phyloP scores from a whole-genome alignment of 139 green algal genomes.

The Haematococcus lacustris region DNA sequence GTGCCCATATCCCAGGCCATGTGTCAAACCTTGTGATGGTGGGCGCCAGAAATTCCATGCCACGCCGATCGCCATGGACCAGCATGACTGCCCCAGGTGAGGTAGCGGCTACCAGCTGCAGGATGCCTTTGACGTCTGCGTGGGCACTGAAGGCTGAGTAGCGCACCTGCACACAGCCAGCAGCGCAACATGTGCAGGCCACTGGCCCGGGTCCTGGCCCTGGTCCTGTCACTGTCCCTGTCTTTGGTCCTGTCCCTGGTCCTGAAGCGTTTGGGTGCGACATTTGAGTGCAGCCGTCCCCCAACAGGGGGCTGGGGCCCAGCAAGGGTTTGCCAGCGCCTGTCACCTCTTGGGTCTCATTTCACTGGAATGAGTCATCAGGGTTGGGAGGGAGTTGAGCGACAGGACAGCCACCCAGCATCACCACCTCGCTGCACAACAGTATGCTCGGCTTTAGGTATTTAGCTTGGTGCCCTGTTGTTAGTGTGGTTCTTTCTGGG shows the following conservation, averaged over 20 bases:
- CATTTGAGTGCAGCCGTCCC: not conserved
- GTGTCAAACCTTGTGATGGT: not conserved
- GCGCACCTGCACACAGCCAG: constrained; percentile 24
- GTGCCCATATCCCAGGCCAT: not conserved
- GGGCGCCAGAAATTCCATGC: constrained; percentile 56
- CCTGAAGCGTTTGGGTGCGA: not conserved
- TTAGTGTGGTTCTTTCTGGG: too few relatives aligned
- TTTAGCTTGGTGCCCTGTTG: too few relatives aligned
- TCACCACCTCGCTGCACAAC: too few relatives aligned
- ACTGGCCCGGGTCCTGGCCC: too few relatives aligned
- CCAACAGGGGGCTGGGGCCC: not conserved
- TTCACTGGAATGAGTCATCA: too few relatives aligned
- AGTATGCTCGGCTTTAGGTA: too few relatives aligned
- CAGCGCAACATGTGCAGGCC: too few relatives aligned
- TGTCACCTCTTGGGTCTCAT: too few relatives aligned
- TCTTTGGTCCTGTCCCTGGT: not conserved
- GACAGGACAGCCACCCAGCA: too few relatives aligned
- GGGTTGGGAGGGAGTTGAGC: not conserved
- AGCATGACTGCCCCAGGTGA: constrained; percentile 53
- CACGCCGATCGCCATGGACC: constrained; percentile 59
- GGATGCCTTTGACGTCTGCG: constrained; percentile 59
- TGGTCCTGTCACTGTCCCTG: not conserved
- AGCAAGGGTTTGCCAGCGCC: not conserved
- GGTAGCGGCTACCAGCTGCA: constrained; percentile 43
- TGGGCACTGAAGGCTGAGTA: constrained; percentile 65